Percentiles rank a stretch among this genome's conserved stretches.
phyloP scores from a whole-genome alignment of 805 yeast species.

The Lachancea fermentati region DNA sequence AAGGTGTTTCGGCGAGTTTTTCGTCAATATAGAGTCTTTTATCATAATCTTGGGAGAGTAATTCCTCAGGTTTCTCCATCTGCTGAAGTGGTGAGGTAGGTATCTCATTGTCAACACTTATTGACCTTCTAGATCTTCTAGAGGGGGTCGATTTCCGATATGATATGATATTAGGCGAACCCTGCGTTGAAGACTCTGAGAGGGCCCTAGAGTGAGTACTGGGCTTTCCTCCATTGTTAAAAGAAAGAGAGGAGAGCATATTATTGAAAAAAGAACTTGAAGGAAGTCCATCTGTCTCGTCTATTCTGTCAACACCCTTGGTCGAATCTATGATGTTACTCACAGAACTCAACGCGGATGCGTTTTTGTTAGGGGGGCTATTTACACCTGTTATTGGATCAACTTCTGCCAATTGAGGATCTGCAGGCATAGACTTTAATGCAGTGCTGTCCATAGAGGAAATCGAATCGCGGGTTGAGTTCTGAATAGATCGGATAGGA shows the following conservation, averaged over 20 bases:
- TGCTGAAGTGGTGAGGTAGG: conserved; percentile 16
- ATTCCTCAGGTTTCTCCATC: conserved; percentile 21
- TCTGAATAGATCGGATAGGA: conserved; percentile 6
- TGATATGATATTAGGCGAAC: conserved; percentile 28
- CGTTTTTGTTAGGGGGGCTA: conserved; percentile 8
- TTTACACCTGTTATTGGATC: conserved; percentile 18
- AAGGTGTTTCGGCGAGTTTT: conserved; percentile 49
- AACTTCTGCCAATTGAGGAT: conserved; percentile 25
- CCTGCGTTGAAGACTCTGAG: conserved; percentile 5
- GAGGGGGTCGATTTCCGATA: conserved; percentile 26
- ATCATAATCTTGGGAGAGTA: conserved; percentile 18
- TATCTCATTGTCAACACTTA: conserved; percentile 8
- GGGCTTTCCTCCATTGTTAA: conserved; percentile 9
- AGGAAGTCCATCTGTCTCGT: conserved; percentile 1
- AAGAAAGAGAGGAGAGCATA: conserved; percentile 18
- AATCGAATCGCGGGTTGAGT: conserved; percentile 5
- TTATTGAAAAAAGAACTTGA: conserved; percentile 21
- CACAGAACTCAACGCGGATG: conserved; percentile 19
- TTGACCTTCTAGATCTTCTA: conserved; percentile 5
- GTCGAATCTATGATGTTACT: conserved; percentile 12
- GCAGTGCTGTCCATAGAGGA: conserved; percentile 7
- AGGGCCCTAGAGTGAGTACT: conserved; percentile 4
- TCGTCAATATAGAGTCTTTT: conserved; percentile 51
- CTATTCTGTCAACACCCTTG: background rate
- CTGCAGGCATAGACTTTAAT: conserved; percentile 27